phyloP scores from a whole-genome alignment of 495 filamentous ascomycete species.

The Oleoguttula mirabilis region DNA sequence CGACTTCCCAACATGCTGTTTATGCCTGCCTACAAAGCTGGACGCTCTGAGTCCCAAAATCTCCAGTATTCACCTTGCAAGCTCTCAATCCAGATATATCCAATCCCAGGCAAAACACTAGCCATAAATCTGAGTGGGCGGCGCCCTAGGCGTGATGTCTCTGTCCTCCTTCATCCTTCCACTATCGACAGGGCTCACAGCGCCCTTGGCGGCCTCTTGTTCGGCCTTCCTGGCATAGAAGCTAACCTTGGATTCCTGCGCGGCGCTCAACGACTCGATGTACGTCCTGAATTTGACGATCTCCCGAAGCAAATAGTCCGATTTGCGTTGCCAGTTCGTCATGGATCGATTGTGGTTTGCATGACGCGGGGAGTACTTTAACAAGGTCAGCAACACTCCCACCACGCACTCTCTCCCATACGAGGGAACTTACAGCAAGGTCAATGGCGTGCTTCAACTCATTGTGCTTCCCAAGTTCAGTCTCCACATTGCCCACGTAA shows the following conservation, averaged over 20 bases:
- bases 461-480: constrained; percentile 77
- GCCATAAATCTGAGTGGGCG: too few species aligned
- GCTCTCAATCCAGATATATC: too few species aligned
- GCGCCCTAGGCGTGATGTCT: too few species aligned
- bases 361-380: constrained; percentile 67
- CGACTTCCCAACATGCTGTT: too few species aligned
- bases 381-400: constrained; percentile 1
- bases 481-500: constrained; percentile 78
- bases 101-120: too few species aligned
- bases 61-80: too few species aligned
- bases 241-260: constrained; percentile 45
- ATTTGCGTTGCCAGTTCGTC: constrained; percentile 95
- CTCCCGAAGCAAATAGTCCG: constrained; percentile 78
- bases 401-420: neutral
- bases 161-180: constrained; percentile 7
- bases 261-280: constrained; percentile 62
- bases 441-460: constrained; percentile 52
- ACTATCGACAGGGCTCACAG: constrained; percentile 2
- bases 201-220: neutral
- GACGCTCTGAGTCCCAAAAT: too few species aligned
- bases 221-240: constrained; percentile 31
- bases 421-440: constrained; percentile 47
- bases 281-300: constrained; percentile 95
- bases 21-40: too few species aligned
- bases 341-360: constrained; percentile 71